phyloP scores from a whole-genome alignment of 1,284 basidiomycete species.

The Caloboletus inedulis region DNA sequence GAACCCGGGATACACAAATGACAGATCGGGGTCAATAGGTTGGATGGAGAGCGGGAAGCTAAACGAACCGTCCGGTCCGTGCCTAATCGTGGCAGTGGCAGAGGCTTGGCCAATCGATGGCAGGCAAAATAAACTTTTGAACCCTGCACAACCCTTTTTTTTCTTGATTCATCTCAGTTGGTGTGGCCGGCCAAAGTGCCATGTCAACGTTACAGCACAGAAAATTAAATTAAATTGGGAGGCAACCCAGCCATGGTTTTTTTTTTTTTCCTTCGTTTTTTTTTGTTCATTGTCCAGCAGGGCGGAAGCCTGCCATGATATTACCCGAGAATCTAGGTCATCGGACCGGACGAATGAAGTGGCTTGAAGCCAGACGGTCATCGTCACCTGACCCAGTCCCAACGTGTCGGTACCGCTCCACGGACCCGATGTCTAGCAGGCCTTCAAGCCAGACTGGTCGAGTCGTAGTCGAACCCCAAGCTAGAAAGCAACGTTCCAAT shows the following conservation, averaged over 20 bases:
- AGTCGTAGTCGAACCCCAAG: not conserved
- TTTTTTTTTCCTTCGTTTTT: no score
- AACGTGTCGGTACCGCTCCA: not conserved
- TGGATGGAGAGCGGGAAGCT: not conserved
- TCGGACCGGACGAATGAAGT: not conserved
- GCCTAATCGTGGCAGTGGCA: not conserved
- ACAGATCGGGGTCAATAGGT: not conserved
- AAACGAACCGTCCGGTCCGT: no score
- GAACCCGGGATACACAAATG: not conserved
- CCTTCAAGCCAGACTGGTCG: no score
- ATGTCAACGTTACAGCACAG: conserved; percentile 2
- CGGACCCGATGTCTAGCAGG: conserved; percentile 7
- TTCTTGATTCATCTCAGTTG: not conserved
- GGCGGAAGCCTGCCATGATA: no score
- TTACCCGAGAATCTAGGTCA: not conserved
- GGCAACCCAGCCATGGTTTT: conserved; percentile 2
- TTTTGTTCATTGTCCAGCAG: no score
- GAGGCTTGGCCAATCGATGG: not conserved
- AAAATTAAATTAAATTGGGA: not conserved
- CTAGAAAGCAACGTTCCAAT: not conserved
- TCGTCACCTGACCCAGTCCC: no score
- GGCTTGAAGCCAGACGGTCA: not conserved
- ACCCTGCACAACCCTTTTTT: not conserved
- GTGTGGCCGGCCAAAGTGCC: not conserved
- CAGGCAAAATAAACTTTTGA: not conserved